These are phyloP conservation scores for Beauveria sp. DNA, from an alignment of 2,329 filamentous ascomycete species.

Conservation along the genomic window DNA sequence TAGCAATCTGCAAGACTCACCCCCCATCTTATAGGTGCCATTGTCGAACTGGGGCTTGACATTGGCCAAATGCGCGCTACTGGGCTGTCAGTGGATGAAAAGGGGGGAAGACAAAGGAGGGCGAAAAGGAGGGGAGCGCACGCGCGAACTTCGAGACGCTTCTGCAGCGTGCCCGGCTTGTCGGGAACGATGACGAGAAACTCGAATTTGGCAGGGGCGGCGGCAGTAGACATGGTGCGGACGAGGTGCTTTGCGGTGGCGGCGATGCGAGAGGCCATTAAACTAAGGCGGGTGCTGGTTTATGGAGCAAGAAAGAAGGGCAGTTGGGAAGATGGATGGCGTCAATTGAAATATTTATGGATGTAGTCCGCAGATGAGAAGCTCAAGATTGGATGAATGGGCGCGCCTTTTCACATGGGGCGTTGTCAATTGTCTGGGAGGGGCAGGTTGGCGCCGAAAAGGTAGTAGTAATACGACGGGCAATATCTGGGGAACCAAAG, in stretches of 20 bases:
- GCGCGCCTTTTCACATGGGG: too few species aligned
- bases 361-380: too few species aligned
- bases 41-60: conserved; percentile 44
- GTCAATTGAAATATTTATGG: too few species aligned
- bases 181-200: conserved; percentile 66
- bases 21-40: conserved; percentile 57
- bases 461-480: too few species aligned
- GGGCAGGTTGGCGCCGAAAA: too few species aligned
- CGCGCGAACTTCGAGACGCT: conserved; percentile 54
- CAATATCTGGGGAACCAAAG: too few species aligned
- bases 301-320: neutral
- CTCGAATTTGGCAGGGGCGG: conserved; percentile 40
- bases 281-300: neutral
- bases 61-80: conserved; percentile 46
- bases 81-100: neutral
- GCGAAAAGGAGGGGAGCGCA: conserved; percentile 20
- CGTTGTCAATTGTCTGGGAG: too few species aligned
- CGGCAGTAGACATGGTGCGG: conserved; percentile 23
- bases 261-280: conserved; percentile 8
- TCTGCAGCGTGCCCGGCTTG: conserved; percentile 50
- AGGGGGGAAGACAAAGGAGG: neutral
- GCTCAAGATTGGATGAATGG: too few species aligned
- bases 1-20: conserved; percentile 27
- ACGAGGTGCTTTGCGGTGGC: conserved; percentile 5
- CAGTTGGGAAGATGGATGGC: too few species aligned